A percentile compares a stretch with the other conserved stretches of the same genome.
phyloP scores from a whole-genome alignment of 164 flowering plant species.

The Brasenia schreberi region DNA sequence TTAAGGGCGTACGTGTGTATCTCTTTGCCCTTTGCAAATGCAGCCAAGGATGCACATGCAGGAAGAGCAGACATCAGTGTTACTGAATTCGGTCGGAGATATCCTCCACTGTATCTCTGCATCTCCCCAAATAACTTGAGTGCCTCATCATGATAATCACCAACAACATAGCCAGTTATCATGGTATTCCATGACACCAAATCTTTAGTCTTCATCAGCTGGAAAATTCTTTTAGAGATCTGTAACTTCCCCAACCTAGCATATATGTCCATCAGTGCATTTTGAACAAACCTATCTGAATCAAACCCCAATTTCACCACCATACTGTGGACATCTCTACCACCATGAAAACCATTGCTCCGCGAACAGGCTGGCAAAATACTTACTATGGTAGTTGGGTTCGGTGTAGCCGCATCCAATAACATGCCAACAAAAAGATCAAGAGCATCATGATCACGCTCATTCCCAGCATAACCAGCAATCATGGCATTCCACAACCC shows the following conservation, averaged over 20 bases:
- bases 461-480: slow-evolving; percentile 56
- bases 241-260: slow-evolving; percentile 47
- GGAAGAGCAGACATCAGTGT: slow-evolving; percentile 67
- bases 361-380: slow-evolving; percentile 61
- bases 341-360: slow-evolving; percentile 30
- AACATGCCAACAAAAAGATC: slow-evolving; percentile 49
- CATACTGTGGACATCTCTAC: slow-evolving; percentile 58
- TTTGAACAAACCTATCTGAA: slow-evolving; percentile 45
- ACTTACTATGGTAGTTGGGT: slow-evolving; percentile 63
- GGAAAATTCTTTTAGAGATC: slow-evolving; percentile 37
- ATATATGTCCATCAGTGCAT: slow-evolving; percentile 82
- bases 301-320: slow-evolving; percentile 49
- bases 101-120: slow-evolving; percentile 15
- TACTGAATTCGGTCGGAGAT: neutral
- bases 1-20: slow-evolving; percentile 65
- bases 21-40: slow-evolving; percentile 68
- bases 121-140: slow-evolving; percentile 39
- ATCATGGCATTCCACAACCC: slow-evolving; percentile 83
- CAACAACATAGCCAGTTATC: slow-evolving; percentile 56
- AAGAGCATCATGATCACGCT: slow-evolving; percentile 40
- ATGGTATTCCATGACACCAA: slow-evolving; percentile 75
- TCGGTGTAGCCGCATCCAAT: slow-evolving; percentile 32
- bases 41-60: slow-evolving; percentile 61
- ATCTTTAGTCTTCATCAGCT: slow-evolving; percentile 42
- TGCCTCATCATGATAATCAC: slow-evolving; percentile 40